Base-by-base conservation (phyloP, 129 eudicot species). In the Sambucus nigra region DNA sequence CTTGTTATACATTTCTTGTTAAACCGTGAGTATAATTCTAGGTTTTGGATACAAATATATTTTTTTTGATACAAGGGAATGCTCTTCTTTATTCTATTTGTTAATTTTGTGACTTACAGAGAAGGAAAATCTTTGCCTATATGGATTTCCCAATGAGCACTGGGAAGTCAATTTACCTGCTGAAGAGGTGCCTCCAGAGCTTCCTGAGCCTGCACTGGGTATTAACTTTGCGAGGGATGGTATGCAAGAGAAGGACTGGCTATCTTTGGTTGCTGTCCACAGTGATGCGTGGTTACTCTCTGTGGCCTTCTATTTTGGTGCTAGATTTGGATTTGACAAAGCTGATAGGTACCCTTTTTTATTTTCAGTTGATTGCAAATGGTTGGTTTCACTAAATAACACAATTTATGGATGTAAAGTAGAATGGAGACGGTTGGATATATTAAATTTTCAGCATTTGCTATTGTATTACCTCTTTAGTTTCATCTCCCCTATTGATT, bases 201-300 rank as follows among this genome's bases (percentile, higher is more conserved):
- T 82, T 59, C 82, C 92, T 3, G 86, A 82, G 47, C 92, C 92
- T 49, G 81, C 81, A 28, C 56, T 71, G n/a, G 92, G 92, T 17
- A 82, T 81, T 18, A 81, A 73, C 80, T 77, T 77, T 53, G 78
- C 81, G 1, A 78, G 81, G 62, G 81, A 81, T 44, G 91, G 78
- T 10, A 81, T 81, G 91, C 84, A 69, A 47, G 84, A 76, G 52
- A 76, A 81, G 53, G 92, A 82, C 50, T 82, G 85, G 85, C 50
- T 82, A 16, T 78, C 81, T 54, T 64, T 77, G 65, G 91, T 82
- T 67, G 79, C 85, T 40, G 84, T 77, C 23, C 91, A 82, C 40
- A 77, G 91, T 60, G 85, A 82, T 67, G 79, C 91, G 10, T 82
- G 92, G 92, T 73, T 82, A 58, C 69, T 77, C 35, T 51, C 92